phyloP scores from a whole-genome alignment of 2,329 filamentous ascomycete genomes.

The Alternaria arborescens region DNA sequence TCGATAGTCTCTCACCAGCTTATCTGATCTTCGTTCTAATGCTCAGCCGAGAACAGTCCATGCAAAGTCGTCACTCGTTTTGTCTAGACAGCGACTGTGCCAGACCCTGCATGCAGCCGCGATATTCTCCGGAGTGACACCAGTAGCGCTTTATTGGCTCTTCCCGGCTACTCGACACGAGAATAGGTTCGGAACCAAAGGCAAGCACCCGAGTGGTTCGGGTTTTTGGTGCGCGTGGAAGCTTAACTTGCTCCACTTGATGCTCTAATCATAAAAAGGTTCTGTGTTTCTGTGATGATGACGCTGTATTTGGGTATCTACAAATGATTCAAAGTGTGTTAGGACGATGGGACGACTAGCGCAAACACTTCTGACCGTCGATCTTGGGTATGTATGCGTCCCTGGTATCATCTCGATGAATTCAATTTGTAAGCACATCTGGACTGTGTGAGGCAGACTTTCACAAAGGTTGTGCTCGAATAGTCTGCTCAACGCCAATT shows the following conservation, averaged over 20 bases:
- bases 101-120: constrained; percentile 3
- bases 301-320: background rate
- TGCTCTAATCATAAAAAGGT: background rate
- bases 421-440: background rate
- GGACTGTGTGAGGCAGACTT: background rate
- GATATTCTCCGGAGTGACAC: constrained; percentile 1
- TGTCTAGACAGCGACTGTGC: background rate
- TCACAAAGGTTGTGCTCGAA: background rate
- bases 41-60: background rate
- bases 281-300: background rate
- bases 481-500: background rate
- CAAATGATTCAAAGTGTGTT: background rate
- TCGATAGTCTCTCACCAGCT: background rate
- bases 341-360: background rate
- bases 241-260: background rate
- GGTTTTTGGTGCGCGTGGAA: background rate
- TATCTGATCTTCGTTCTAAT: background rate
- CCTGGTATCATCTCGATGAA: background rate
- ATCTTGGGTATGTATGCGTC: constrained; percentile 1
- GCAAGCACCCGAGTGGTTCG: background rate
- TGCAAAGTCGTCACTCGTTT: background rate
- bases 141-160: background rate
- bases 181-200: background rate
- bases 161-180: background rate
- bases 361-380: background rate